phyloP scores from a whole-genome alignment of 768 basidiomycete genomes.

The Sporobolomyces phaffii region DNA sequence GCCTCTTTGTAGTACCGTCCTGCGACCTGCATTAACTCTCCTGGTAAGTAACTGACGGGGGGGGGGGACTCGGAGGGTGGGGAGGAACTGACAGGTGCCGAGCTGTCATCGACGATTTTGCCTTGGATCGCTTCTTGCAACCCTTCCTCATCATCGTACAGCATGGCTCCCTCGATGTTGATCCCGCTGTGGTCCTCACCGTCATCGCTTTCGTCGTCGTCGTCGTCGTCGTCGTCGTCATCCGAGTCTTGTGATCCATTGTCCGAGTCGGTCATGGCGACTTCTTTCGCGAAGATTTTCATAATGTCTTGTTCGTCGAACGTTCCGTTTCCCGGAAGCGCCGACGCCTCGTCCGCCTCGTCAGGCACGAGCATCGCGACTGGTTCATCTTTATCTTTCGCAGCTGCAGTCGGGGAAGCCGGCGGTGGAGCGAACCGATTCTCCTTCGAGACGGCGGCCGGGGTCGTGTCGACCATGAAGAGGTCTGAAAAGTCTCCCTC shows the following conservation, averaged over 20 bases:
- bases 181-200: not conserved
- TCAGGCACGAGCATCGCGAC: not conserved
- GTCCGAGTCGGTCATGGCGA: too few relatives aligned
- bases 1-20: conserved; percentile 38
- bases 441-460: conserved; percentile 14
- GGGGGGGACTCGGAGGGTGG: not conserved
- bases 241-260: too few relatives aligned
- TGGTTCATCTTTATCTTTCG: not conserved
- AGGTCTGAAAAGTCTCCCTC: conserved; percentile 34
- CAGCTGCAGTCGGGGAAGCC: not conserved
- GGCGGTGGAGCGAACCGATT: not conserved
- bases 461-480: conserved; percentile 35
- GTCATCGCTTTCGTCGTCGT: conserved; percentile 7
- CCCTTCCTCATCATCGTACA: conserved; percentile 31
- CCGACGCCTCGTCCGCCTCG: too few relatives aligned
- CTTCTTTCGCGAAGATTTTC: conserved; percentile 28
- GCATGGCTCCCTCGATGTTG: conserved; percentile 3
- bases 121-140: conserved; percentile 33
- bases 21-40: conserved; percentile 11
- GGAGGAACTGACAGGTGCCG: conserved; percentile 7
- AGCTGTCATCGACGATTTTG: conserved; percentile 33
- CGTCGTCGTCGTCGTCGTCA: not conserved
- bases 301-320: conserved; percentile 21
- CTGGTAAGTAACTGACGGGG: not conserved
- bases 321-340: not conserved